Evolutionary conservation across 2,329 filamentous ascomycete species (phyloP).

Genomic region (Cytospora piceae): DNA sequence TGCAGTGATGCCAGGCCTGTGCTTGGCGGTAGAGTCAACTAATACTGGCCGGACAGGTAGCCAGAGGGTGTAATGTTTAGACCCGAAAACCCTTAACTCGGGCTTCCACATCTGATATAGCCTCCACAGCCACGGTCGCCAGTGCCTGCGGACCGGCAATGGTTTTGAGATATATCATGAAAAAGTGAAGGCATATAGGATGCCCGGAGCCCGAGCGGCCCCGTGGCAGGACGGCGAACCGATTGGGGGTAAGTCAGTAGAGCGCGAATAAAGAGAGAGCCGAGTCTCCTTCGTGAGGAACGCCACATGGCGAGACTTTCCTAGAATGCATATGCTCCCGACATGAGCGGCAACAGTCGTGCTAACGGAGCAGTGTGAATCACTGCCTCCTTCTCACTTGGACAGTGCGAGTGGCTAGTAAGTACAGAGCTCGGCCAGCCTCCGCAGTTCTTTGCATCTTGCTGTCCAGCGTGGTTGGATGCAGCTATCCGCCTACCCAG

Average conservation of each 20-base stretch:
- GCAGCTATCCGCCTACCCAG: no score
- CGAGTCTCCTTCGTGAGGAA: not conserved
- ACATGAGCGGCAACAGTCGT: not conserved
- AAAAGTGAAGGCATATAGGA: not conserved
- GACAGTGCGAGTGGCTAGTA: not conserved
- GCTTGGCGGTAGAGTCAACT: not conserved
- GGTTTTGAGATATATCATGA: not conserved
- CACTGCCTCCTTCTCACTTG: not conserved
- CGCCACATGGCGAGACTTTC: not conserved
- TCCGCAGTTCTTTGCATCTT: not conserved
- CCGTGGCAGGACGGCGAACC: not conserved
- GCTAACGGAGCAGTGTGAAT: not conserved
- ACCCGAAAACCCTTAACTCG: not conserved
- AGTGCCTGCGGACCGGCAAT: not conserved
- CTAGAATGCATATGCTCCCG: not conserved
- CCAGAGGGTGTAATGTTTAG: not conserved
- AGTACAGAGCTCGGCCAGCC: not conserved
- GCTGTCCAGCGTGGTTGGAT: no score
- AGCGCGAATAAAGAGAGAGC: not conserved
- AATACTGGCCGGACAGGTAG: not conserved
- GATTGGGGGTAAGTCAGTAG: not conserved
- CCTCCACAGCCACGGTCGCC: not conserved
- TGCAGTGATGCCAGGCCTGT: not conserved
- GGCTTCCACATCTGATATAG: not conserved
- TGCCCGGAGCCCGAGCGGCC: not conserved